These are phyloP conservation scores for Candida sithepensis DNA, from an alignment of 805 yeast species.

Conservation along the genomic window DNA sequence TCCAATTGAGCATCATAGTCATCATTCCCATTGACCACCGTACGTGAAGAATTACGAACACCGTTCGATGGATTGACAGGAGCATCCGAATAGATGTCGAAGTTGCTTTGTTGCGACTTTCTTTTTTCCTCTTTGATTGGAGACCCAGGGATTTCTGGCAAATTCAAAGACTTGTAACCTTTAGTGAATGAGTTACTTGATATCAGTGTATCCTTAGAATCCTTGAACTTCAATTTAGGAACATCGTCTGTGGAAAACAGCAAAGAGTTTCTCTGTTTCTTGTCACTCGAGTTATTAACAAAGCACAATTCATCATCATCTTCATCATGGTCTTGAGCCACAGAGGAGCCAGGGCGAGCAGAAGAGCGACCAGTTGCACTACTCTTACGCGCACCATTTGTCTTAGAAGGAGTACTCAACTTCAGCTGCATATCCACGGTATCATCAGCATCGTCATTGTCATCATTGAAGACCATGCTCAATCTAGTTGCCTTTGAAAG, in stretches of 20 bases:
- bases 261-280: conserved; percentile 30
- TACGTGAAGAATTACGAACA: conserved; percentile 4
- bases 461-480: conserved; percentile 28
- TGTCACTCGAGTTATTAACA: conserved; percentile 28
- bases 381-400: not conserved
- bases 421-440: conserved; percentile 15
- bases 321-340: too few species aligned
- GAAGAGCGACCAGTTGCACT: not conserved
- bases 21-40: not conserved
- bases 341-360: too few species aligned
- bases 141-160: conserved; percentile 45
- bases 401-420: not conserved
- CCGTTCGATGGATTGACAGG: conserved; percentile 4
- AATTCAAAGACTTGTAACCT: conserved; percentile 35
- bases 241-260: conserved; percentile 14
- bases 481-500: conserved; percentile 23
- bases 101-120: conserved; percentile 18
- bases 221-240: conserved; percentile 23
- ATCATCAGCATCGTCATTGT: conserved; percentile 16
- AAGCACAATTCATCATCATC: conserved; percentile 26
- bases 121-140: conserved; percentile 31
- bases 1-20: conserved; percentile 1
- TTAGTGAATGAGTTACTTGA: conserved; percentile 31
- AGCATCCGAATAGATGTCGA: conserved; percentile 23
- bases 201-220: conserved; percentile 40